A percentile compares a stretch with the other conserved stretches of the same genome.
Conservation (phyloP, 169 alveolate species). For the Amoebophrya sp. region DNA sequence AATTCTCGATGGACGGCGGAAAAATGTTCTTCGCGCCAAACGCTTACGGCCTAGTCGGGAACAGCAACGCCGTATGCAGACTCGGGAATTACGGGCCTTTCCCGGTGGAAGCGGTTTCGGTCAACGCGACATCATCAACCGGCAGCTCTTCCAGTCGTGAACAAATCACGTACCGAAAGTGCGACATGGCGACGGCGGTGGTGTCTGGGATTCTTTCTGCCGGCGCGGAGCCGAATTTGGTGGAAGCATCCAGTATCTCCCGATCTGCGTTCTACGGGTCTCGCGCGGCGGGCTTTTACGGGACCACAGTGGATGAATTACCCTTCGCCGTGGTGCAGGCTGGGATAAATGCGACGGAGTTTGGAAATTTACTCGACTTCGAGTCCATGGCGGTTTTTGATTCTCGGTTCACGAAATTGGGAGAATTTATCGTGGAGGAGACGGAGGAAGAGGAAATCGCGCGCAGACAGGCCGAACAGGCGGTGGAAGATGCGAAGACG, state of each 20-base stretch:
- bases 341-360: neutral
- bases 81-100: neutral
- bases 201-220: neutral
- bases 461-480: too few relatives aligned
- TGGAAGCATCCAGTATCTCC: neutral
- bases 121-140: too few relatives aligned
- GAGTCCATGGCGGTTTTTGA: neutral
- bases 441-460: too few relatives aligned
- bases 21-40: neutral
- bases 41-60: neutral
- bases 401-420: neutral
- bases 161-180: neutral
- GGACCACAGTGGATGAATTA: neutral
- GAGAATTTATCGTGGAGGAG: neutral
- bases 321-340: neutral
- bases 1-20: conserved; percentile 6
- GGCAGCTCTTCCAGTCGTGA: too few relatives aligned
- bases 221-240: neutral
- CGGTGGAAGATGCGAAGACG: too few relatives aligned
- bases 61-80: neutral
- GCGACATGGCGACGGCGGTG: neutral
- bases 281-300: neutral
- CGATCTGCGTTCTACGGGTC: neutral
- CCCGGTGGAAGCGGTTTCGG: neutral
- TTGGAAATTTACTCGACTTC: neutral